Evolutionary conservation across 129 eudicot genomes (phyloP), one percentile per base, ranked within the genome.

Genomic region (Silybum marianum): DNA sequence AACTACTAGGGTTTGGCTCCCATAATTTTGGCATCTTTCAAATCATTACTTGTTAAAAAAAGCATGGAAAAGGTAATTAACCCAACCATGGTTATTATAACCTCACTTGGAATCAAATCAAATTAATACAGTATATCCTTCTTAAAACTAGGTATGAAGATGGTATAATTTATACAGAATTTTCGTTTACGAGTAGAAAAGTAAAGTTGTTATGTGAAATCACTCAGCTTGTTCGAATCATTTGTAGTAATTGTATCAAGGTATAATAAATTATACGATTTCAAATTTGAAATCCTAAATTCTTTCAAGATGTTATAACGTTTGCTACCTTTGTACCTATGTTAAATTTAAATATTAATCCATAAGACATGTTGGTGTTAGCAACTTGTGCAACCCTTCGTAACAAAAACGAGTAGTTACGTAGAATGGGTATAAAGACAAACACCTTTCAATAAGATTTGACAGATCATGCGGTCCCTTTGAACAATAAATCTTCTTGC

Each of bases 1-100:
- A 71, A 80, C 38, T 22, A 30, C 36, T 40, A 71, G 42, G 75
- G 46, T 71, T 80, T 80, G 58, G 38, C 62, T 68, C 28, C 74
- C 67, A 21, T 69, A 13, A 40, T 40, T 70, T 34, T 80, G 71
- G 77, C 83, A 80, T 80, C 83, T 80, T 80, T 80, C 58, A 21
- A 58, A 71, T 39, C 71, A 79, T 79, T 70, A 34, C 24, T 79
- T 21, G 76, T 34, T 6, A 32, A 76, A 28, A 65, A 22, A 65
- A 74, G 78, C 51, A 28, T 71, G 23, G 40, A 71, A 71, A 71
- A 74, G 78, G 23, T 74, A 23, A 46, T 48, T 74, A 74, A 46
- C 67, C 40, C 54, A 72, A 72, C 76, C 76, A 72, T 72, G 42
- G 62, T 72, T 72, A 72, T 71, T 16, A 71, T n/a, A 16, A 26